phyloP scores from a whole-genome alignment of 2,329 filamentous ascomycete species.

The Exophiala alcalophila region DNA sequence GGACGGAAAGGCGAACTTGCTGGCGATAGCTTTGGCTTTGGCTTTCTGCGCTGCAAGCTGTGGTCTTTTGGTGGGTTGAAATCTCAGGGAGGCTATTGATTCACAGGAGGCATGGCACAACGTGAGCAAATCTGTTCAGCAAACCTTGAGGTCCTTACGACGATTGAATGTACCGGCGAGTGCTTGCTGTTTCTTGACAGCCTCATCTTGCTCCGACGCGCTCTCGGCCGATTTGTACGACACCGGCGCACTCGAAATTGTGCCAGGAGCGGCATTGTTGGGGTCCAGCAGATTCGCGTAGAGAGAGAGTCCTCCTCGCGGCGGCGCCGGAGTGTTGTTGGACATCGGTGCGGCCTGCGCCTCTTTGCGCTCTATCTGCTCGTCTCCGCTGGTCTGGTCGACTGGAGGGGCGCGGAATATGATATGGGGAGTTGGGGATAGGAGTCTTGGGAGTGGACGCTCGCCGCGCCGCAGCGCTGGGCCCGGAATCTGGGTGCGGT shows the following conservation, averaged over 20 bases:
- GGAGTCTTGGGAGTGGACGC: too few relatives aligned
- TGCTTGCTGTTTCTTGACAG: conserved; percentile 63
- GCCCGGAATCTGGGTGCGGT: background rate
- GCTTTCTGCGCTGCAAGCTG: conserved; percentile 61
- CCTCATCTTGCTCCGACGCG: conserved; percentile 47
- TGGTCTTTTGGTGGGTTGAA: conserved; percentile 81
- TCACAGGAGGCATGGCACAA: conserved; percentile 33
- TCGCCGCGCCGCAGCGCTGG: too few relatives aligned
- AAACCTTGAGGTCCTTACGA: conserved; percentile 33
- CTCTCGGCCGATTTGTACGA: conserved; percentile 60
- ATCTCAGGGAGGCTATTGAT: conserved; percentile 65
- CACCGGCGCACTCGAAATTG: conserved; percentile 74
- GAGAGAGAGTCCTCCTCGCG: conserved; percentile 52
- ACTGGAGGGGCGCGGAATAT: background rate
- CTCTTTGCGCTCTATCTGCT: too few relatives aligned
- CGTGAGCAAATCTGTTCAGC: conserved; percentile 48
- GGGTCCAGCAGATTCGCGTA: conserved; percentile 79
- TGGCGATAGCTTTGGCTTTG: conserved; percentile 61
- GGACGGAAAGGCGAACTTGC: conserved; percentile 42
- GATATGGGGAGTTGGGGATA: conserved; percentile 3
- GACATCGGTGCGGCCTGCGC: conserved; percentile 19
- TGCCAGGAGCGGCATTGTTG: conserved; percentile 48
- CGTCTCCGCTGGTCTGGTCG: background rate
- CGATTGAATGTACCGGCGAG: conserved; percentile 58
- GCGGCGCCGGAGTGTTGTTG: conserved; percentile 20